Evolutionary conservation across 768 basidiomycete genomes (phyloP), one percentile per base, ranked within the genome.

Genomic region (Lentinula boryana): DNA sequence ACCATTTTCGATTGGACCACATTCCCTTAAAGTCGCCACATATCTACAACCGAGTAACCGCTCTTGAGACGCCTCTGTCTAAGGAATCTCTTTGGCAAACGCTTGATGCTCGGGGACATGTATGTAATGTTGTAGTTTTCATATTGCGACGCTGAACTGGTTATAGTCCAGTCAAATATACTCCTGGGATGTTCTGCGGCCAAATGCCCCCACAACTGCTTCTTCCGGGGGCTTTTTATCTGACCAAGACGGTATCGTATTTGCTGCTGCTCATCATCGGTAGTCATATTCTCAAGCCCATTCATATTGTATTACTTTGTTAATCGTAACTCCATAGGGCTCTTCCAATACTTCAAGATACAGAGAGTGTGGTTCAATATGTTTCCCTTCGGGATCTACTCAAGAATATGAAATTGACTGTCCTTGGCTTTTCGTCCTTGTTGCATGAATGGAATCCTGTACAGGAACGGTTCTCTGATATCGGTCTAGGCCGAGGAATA

Each of bases 341-440:
- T 23, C 76, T 78, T 32, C 80, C 83, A 46, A 75, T 69, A 32
- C 62, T 84, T 41, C 71, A 74, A 35, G 74, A 81, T 43, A 69
- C 77, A 2, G 52, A 62, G 1, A 68, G 69, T 2, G 75, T 74
- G 10, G 66, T 78, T n/a, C 67, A 80, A 38, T 80, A 82, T 66
- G 70, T 85, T 23, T 69, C 75, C 5, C 76, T 79, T 51, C 63
- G 66, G 7, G 80, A 86, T 16, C 68, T 91, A 27, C 73, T 87
- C 15, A 62, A 70, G 12, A 82, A 80, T 5, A 75, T 93, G 33
- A 80, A 79, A 60, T 75, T 78, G 70, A 82, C 80, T 2, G 75
- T 87, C 5, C 73, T 88, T 35, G 91, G 91, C 46, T 78, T 83
- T 4, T 88, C 91, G 0, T 92, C 91, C 15, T 66, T 75, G 4